Evolutionary conservation across 176 grass and related monocot species (phyloP).

Genomic region (Chloris gayana): DNA sequence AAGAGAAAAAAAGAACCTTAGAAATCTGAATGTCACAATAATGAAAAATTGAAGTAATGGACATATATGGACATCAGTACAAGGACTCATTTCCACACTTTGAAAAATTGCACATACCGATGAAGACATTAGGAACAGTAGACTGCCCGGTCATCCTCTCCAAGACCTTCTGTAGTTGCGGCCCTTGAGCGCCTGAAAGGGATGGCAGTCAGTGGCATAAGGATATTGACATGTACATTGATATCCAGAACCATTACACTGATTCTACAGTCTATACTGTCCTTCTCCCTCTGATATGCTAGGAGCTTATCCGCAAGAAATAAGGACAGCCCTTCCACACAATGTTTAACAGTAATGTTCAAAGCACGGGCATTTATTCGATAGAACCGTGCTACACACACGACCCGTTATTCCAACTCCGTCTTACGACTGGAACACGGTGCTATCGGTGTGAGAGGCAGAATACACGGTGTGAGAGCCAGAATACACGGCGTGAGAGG

Average conservation of each 20-base stretch:
- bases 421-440: no score
- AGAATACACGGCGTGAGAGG: no score
- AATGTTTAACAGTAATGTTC: background rate
- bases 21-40: background rate
- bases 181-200: slow-evolving; percentile 73
- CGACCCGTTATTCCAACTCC: no score
- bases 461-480: no score
- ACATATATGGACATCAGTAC: background rate
- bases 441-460: no score
- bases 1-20: slow-evolving; percentile 35
- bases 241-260: slow-evolving; percentile 14
- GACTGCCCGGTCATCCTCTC: slow-evolving; percentile 83
- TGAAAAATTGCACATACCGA: slow-evolving; percentile 50
- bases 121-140: slow-evolving; percentile 94
- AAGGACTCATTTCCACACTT: background rate
- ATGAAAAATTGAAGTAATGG: background rate
- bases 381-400: no score
- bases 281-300: background rate
- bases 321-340: background rate
- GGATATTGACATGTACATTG: background rate
- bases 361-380: background rate
- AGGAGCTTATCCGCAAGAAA: background rate
- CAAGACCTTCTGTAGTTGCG: slow-evolving; percentile 84
- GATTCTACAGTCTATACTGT: background rate
- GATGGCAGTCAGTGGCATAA: slow-evolving; percentile 18